These are phyloP conservation scores for Schizosaccharomyces lindneri DNA, from an alignment of 805 yeast genomes.

Conservation along the genomic window DNA sequence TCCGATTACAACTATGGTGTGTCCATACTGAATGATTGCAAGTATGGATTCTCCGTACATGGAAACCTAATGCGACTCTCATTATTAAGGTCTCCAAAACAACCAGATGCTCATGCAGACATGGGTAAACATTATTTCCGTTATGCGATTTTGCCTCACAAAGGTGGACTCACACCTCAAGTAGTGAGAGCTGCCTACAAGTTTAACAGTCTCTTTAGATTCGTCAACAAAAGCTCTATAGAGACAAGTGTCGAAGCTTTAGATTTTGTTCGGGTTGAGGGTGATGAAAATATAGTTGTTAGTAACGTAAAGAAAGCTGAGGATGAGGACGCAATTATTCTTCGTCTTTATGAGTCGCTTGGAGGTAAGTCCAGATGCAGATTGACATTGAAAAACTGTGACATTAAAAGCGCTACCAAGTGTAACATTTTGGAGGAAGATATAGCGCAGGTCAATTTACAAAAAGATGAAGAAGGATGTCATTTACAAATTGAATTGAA, in stretches of 20 bases:
- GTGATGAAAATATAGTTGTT: neutral
- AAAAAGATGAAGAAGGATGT: neutral
- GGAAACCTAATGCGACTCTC: conserved; percentile 82
- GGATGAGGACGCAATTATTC: neutral
- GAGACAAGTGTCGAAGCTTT: neutral
- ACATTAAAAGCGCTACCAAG: neutral
- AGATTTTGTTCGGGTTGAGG: neutral
- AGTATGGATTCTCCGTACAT: conserved; percentile 80
- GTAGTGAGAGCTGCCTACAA: conserved; percentile 56
- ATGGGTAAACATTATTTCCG: conserved; percentile 69
- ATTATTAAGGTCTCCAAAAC: conserved; percentile 69
- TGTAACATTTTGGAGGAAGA: neutral
- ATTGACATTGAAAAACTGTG: neutral
- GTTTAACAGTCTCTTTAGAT: conserved; percentile 34
- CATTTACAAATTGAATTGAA: neutral
- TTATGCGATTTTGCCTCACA: conserved; percentile 68
- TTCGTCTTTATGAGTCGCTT: neutral
- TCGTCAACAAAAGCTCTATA: neutral
- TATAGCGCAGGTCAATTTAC: neutral
- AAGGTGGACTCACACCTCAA: conserved; percentile 31
- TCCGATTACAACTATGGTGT: conserved; percentile 77
- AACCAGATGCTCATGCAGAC: conserved; percentile 86
- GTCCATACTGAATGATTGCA: conserved; percentile 54
- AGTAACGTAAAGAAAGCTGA: neutral
- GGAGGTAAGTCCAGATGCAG: neutral